Evolutionary conservation across 306 rosid species (phyloP).

Genomic region (Cajanus cajan): DNA sequence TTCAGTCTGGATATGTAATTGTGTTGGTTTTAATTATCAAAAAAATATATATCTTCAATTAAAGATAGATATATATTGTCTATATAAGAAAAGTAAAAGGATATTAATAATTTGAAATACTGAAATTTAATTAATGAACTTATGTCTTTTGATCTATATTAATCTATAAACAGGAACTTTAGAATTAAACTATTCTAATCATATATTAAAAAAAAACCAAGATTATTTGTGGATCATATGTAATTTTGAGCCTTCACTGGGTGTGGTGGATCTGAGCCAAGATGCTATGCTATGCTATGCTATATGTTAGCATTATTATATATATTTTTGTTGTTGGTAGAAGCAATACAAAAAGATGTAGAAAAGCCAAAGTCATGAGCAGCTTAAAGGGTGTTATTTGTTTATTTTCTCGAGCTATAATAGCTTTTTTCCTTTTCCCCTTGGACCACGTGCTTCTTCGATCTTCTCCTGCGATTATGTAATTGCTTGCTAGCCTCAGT

Average conservation of each 20-base stretch:
- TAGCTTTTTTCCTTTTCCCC: slow-evolving; percentile 33
- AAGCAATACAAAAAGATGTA: slow-evolving; percentile 33
- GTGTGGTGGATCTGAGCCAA: background rate
- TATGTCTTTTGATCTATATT: too few relatives aligned
- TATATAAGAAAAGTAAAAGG: too few relatives aligned
- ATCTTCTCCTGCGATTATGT: slow-evolving; percentile 30
- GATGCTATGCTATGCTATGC: background rate
- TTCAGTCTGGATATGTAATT: too few relatives aligned
- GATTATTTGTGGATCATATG: background rate
- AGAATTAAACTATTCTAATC: background rate
- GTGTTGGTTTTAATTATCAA: too few relatives aligned
- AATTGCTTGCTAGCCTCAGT: slow-evolving; percentile 22
- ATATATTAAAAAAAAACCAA: background rate
- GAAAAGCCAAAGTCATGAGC: slow-evolving; percentile 40
- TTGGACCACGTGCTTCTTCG: slow-evolving; percentile 45
- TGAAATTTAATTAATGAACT: background rate
- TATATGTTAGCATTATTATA: background rate
- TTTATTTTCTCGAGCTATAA: background rate
- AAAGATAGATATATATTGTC: too few relatives aligned
- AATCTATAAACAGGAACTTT: too few relatives aligned
- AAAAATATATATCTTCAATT: too few relatives aligned
- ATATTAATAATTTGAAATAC: too few relatives aligned
- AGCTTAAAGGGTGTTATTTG: slow-evolving; percentile 30
- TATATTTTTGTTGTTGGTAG: background rate
- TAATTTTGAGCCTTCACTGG: background rate